These are phyloP conservation scores for Pleurotus platypus DNA, from an alignment of 768 basidiomycete genomes.

Conservation along the genomic window DNA sequence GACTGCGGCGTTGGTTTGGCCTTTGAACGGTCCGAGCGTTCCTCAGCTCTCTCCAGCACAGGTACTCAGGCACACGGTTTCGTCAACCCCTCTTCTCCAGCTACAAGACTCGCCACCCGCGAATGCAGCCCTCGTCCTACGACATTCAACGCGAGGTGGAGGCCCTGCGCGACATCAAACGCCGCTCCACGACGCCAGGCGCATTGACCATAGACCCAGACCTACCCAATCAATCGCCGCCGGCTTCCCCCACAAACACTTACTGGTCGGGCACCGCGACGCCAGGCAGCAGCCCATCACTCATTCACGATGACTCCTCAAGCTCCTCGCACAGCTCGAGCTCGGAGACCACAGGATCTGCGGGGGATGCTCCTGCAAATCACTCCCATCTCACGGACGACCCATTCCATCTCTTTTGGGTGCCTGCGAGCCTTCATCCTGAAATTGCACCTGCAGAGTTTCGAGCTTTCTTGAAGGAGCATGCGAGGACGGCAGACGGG, in stretches of 20 bases:
- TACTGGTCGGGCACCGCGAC: constrained; percentile 41
- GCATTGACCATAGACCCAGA: constrained; percentile 88
- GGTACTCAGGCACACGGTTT: not conserved
- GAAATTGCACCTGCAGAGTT: constrained; percentile 98
- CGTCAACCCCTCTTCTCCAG: not conserved
- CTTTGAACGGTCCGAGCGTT: not conserved
- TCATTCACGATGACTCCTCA: constrained; percentile 41
- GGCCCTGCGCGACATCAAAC: constrained; percentile 75
- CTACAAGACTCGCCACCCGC: not conserved
- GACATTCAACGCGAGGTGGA: constrained; percentile 88
- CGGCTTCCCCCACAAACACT: constrained; percentile 50
- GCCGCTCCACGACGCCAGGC: constrained; percentile 82
- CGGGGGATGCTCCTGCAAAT: constrained; percentile 23
- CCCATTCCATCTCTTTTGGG: constrained; percentile 95
- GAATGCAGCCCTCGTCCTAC: constrained; percentile 74
- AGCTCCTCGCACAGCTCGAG: constrained; percentile 28
- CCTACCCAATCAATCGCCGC: constrained; percentile 71
- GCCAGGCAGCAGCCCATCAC: constrained; percentile 22
- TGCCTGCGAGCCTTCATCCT: constrained; percentile 93
- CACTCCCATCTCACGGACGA: constrained; percentile 51
- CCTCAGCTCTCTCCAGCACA: not conserved
- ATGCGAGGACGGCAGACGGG: constrained; percentile 63
- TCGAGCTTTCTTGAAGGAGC: constrained; percentile 90
- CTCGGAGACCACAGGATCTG: constrained; percentile 9
- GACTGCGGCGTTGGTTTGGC: too few relatives aligned